Conservation (phyloP, 306 rosid species). For the Elaeagnus macrophylla region DNA sequence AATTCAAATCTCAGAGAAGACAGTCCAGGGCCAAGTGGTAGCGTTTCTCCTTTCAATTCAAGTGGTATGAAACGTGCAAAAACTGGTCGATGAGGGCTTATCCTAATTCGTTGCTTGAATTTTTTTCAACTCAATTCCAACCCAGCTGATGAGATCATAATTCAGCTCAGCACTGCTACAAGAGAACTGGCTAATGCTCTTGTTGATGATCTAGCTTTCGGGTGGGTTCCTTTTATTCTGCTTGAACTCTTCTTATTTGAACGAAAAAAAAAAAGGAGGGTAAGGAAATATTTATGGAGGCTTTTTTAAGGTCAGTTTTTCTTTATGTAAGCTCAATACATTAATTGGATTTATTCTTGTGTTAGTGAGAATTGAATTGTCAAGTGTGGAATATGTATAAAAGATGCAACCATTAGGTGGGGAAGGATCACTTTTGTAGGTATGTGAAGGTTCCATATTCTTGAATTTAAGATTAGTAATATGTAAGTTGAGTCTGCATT, state of each 20-base stretch:
- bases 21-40: constrained; percentile 94
- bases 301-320: constrained; percentile 45
- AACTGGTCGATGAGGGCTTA: constrained; percentile 60
- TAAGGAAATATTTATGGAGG: constrained; percentile 29
- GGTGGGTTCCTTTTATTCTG: constrained; percentile 35
- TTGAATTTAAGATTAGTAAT: constrained; percentile 11
- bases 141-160: constrained; percentile 20
- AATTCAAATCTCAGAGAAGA: constrained; percentile 94
- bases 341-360: constrained; percentile 98
- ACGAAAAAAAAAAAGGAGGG: background rate
- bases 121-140: constrained; percentile 22
- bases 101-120: constrained; percentile 14
- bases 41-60: constrained; percentile 86
- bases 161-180: constrained; percentile 31
- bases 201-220: constrained; percentile 53
- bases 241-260: constrained; percentile 5
- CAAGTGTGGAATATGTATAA: constrained; percentile 54
- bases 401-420: constrained; percentile 32
- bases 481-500: no score
- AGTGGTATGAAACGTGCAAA: constrained; percentile 96
- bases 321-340: constrained; percentile 38
- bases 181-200: constrained; percentile 54
- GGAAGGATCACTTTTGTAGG: constrained; percentile 29
- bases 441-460: constrained; percentile 33
- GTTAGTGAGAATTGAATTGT: constrained; percentile 40